phyloP scores from a whole-genome alignment of 2,329 filamentous ascomycete genomes.

The Furcasterigmium sp. region DNA sequence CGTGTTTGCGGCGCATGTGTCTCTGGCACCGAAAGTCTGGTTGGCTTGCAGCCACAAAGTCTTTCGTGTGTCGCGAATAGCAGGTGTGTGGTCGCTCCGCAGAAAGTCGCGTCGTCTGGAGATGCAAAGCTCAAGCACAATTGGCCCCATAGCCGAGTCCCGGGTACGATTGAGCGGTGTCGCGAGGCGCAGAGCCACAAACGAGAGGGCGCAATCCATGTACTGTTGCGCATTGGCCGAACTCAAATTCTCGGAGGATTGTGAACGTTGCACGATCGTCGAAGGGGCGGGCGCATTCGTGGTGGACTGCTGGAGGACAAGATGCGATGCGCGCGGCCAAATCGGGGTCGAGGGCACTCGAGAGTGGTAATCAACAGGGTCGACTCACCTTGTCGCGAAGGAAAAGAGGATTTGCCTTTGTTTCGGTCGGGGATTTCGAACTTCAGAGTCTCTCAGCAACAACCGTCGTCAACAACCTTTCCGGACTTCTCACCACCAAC shows the following conservation, averaged over 20 bases:
- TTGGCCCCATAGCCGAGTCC: not conserved
- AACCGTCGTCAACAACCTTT: conserved; percentile 14
- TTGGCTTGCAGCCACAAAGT: not conserved
- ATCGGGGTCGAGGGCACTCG: not conserved
- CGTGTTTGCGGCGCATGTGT: too few species aligned
- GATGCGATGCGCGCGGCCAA: not conserved
- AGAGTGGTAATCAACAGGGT: not conserved
- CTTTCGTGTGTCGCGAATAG: not conserved
- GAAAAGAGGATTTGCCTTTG: not conserved
- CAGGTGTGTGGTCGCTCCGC: not conserved
- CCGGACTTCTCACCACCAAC: conserved; percentile 21
- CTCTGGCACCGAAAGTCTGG: not conserved
- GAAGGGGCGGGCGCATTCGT: not conserved
- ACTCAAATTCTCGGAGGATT: not conserved
- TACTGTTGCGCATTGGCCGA: not conserved
- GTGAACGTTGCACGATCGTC: not conserved
- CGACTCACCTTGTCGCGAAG: not conserved
- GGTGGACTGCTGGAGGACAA: not conserved
- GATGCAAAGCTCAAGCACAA: not conserved
- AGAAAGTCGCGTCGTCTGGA: not conserved
- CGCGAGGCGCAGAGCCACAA: not conserved
- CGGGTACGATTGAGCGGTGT: not conserved
- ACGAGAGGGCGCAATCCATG: not conserved
- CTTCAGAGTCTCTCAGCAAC: conserved; percentile 13
- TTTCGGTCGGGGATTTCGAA: not conserved